A percentile compares a stretch with the other conserved stretches of the same genome.
Evolutionary conservation across 2,329 filamentous ascomycete species (phyloP).

Genomic region (Colletotrichum sp.): DNA sequence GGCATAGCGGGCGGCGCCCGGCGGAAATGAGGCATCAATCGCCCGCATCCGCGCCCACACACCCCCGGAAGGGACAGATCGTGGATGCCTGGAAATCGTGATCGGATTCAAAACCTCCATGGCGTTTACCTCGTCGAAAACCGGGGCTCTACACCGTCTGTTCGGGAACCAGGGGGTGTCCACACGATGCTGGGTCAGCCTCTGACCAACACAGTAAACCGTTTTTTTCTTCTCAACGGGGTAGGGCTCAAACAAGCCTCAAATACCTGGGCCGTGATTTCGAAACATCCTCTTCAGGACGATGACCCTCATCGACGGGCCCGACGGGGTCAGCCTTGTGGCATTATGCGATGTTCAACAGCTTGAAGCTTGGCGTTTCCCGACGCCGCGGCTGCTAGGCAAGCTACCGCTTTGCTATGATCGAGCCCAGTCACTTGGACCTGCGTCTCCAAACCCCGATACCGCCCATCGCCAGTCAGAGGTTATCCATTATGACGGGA

Average conservation of each 20-base stretch:
- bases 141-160: neutral
- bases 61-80: neutral
- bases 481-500: neutral
- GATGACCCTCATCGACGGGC: neutral
- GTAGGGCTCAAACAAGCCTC: slow-evolving; percentile 2
- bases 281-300: neutral
- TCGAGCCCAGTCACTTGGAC: neutral
- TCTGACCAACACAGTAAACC: neutral
- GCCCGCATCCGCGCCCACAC: neutral
- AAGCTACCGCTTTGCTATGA: neutral
- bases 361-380: neutral
- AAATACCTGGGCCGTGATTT: neutral
- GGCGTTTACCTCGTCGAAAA: neutral
- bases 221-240: neutral
- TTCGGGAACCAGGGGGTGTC: neutral
- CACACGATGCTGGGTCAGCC: neutral
- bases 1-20: neutral
- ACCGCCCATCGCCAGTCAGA: neutral
- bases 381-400: neutral
- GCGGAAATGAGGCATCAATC: neutral
- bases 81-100: neutral
- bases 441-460: neutral
- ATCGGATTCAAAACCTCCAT: neutral
- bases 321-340: neutral
- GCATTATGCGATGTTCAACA: neutral